A percentile compares a stretch with the other conserved stretches of the same genome.
Conservation (phyloP, 805 yeast genomes). For the Wickerhamiella azymoides region DNA sequence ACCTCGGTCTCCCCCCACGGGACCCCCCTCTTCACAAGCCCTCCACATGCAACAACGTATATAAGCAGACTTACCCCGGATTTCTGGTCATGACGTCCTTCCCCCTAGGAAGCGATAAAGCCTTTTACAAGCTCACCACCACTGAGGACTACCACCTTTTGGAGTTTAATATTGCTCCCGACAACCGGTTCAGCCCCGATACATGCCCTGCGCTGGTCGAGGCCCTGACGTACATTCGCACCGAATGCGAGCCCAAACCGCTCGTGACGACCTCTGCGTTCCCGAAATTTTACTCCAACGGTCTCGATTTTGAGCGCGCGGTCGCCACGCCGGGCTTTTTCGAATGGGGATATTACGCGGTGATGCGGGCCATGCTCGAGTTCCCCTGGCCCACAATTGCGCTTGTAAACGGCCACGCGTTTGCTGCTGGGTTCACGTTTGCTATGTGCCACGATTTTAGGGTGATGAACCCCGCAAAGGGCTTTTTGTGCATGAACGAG, state of each 20-base stretch:
- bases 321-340: constrained; percentile 24
- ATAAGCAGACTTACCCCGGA: not conserved
- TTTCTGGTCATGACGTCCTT: constrained; percentile 3
- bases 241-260: constrained; percentile 21
- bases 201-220: constrained; percentile 24
- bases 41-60: not conserved
- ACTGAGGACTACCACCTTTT: constrained; percentile 22
- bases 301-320: constrained; percentile 27
- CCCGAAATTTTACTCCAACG: constrained; percentile 29
- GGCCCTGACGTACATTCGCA: constrained; percentile 23
- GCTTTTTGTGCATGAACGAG: constrained; percentile 29
- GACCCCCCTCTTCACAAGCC: not conserved
- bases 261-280: constrained; percentile 26
- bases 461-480: constrained; percentile 28
- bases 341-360: constrained; percentile 22
- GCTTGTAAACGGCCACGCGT: constrained; percentile 29
- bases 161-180: constrained; percentile 24
- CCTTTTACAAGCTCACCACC: constrained; percentile 12
- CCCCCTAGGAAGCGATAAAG: constrained; percentile 12
- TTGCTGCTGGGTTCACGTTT: constrained; percentile 30
- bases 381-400: constrained; percentile 31
- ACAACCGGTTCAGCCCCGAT: constrained; percentile 26
- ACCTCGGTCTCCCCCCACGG: not conserved
- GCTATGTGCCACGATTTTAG: constrained; percentile 28
- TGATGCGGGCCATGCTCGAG: constrained; percentile 24